Evolutionary conservation across 2,329 filamentous ascomycete genomes (phyloP).

Genomic region (Lecanicillium sp.): DNA sequence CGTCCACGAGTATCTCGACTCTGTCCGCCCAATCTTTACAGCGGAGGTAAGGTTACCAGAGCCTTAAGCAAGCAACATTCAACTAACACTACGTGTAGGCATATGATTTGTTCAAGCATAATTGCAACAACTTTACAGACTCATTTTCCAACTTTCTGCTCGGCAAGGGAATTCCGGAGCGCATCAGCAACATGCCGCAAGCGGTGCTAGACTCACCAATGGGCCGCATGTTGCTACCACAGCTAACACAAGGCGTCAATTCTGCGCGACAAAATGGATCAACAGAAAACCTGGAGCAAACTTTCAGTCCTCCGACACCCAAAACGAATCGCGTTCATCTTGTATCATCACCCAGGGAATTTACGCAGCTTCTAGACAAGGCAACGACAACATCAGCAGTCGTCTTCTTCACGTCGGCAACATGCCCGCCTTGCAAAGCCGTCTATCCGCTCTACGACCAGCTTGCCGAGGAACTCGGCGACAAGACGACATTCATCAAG

Average conservation of each 20-base stretch:
- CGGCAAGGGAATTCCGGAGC: constrained; percentile 77
- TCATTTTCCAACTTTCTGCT: constrained; percentile 85
- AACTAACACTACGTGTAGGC: constrained; percentile 39
- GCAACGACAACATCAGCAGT: constrained; percentile 64
- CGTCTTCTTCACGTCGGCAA: constrained; percentile 87
- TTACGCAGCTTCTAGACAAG: constrained; percentile 34
- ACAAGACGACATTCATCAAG: constrained; percentile 67
- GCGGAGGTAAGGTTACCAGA: constrained; percentile 47
- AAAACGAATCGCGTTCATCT: constrained; percentile 42
- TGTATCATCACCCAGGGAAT: constrained; percentile 32
- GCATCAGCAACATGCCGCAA: constrained; percentile 79
- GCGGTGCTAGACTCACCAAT: constrained; percentile 80
- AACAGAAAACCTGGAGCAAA: constrained; percentile 43
- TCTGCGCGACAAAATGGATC: constrained; percentile 41
- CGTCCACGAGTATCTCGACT: constrained; percentile 80
- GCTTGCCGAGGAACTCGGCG: constrained; percentile 63
- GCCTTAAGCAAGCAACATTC: not conserved
- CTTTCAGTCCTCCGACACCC: constrained; percentile 10
- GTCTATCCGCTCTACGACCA: constrained; percentile 77
- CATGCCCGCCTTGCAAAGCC: constrained; percentile 74
- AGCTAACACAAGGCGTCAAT: constrained; percentile 46
- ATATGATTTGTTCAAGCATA: constrained; percentile 84
- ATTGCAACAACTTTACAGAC: constrained; percentile 97
- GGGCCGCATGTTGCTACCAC: constrained; percentile 78
- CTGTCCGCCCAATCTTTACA: constrained; percentile 74